Evolutionary conservation across 1,139 yeast genomes (phyloP), one percentile per base, ranked within the genome.

Genomic region (Blastobotrys malaysiensis): DNA sequence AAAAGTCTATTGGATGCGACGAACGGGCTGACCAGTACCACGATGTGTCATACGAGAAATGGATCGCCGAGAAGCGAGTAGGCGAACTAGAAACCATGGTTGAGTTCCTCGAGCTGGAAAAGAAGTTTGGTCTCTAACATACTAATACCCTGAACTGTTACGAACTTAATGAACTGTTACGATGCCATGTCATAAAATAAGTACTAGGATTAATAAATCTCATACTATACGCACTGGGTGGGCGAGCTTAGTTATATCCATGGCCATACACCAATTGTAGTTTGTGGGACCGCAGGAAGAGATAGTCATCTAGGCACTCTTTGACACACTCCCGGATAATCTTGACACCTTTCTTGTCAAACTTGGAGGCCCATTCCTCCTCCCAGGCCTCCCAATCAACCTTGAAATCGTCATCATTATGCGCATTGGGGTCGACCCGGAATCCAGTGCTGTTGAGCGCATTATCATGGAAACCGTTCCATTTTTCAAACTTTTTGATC

Each of bases 391-490:
- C 59, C 46, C 50, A 64, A 49, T 65, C 67, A 9, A 63, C 57
- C 27, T 49, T 47, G 52, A 58, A 62, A 14, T 54, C 57, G 16
- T 54, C 51, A 2, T 43, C 48, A 5, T 16, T 44, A 26, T 46
- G 46, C 19, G 46, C 31, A 31, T 22, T 24, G 21, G 50, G 26
- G 49, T 45, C 36, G 39, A 46, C 27, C 14, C 57, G 47, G 56
- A 66, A 65, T 6, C 69, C 68, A 11, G 61, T 59, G 13, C 65
- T 59, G 18, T 61, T 58, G 22, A 65, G 57, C 6, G 64, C 68
- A 43, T 64, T 67, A 39, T 64, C 67, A 45, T 66, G 69, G 55
- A 63, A 66, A 6, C 69, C 69, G 36, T 60, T 59, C 69, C 69
- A 66, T 46, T 65, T 65, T 22, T 61, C 62, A 52, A 66, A 66